Evolutionary conservation across 23 red algal genomes (phyloP).

Genomic region (Gracilaria gracilis): DNA sequence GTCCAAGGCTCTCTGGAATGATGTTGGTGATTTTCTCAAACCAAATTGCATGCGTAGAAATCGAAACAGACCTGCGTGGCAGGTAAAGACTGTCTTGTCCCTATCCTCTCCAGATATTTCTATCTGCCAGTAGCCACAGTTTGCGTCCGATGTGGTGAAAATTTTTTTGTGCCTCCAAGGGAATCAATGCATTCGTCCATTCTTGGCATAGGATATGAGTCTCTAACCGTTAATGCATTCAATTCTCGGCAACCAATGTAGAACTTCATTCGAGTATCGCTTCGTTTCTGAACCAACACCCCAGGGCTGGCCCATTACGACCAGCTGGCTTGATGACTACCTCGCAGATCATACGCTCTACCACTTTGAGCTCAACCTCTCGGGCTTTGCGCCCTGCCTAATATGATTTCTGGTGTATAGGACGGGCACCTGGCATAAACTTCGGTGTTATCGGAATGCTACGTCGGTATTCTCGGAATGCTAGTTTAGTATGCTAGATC

Average conservation of each 20-base stretch:
- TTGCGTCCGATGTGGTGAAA: conserved; percentile 37
- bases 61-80: conserved; percentile 3
- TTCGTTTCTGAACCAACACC: neutral
- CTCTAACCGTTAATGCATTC: conserved; percentile 29
- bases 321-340: neutral
- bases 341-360: neutral
- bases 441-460: no score
- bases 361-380: neutral
- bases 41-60: neutral
- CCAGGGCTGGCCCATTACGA: neutral
- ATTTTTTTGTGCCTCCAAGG: conserved; percentile 19
- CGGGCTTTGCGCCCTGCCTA: neutral
- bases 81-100: conserved; percentile 23
- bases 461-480: no score
- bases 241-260: conserved; percentile 3
- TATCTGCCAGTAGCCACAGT: conserved; percentile 60
- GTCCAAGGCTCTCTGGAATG: conserved; percentile 13
- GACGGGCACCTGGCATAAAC: neutral
- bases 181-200: conserved; percentile 61
- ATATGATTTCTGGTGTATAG: neutral
- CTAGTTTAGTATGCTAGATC: no score
- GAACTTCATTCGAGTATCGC: neutral
- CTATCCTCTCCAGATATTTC: neutral
- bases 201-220: conserved; percentile 38
- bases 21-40: neutral